Base-by-base conservation (phyloP, 78 protist genomes). In the Polysphondylium violaceum region DNA sequence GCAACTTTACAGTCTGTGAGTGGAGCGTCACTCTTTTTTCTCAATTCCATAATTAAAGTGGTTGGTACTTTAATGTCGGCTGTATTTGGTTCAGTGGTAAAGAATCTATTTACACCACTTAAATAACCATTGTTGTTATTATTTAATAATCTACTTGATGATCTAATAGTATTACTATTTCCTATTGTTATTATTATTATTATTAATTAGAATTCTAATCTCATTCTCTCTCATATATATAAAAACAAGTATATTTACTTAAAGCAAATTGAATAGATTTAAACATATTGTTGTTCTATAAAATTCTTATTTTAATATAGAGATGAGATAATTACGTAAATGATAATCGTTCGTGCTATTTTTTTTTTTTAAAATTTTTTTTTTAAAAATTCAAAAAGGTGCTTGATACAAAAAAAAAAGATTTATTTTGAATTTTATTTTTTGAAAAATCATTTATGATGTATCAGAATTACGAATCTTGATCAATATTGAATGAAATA, bases 1-100 rank as follows among this genome's bases (percentile, higher is more conserved):
- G 90, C 90, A 36, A 69, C 56, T 29, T 81, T 81, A 44, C 90
- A 81, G 29, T 81, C 90, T 40, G 29, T 61, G 7, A 81, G 9
- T 53, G 90, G 90, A 40, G 90, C 47, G 25, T 73, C 67, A n/a
- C 79, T 81, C 29, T 41, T 67, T 16, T 58, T 58, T 81, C 90
- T 81, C 27, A 81, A 64, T 53, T 81, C 77, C 14, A 40, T 14
- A 38, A 81, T 72, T 38, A 81, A 81, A 35, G 27, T 56, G 12
- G 35, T 36, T 68, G 76, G 76, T 65, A 65, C 90, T 55, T 81
- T 81, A 36, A 55, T 35, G 23, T 74, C 81, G 4, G 47, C 23
- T 17, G 55, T 31, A 41, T 21, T 4, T 35, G 64, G 0, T 21
- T 27, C 29, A 9, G 53, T 55, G 71, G 35, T 6, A 68, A 23